Evolutionary conservation across 176 grass and related monocot genomes (phyloP).

Genomic region (Musa acuminata): DNA sequence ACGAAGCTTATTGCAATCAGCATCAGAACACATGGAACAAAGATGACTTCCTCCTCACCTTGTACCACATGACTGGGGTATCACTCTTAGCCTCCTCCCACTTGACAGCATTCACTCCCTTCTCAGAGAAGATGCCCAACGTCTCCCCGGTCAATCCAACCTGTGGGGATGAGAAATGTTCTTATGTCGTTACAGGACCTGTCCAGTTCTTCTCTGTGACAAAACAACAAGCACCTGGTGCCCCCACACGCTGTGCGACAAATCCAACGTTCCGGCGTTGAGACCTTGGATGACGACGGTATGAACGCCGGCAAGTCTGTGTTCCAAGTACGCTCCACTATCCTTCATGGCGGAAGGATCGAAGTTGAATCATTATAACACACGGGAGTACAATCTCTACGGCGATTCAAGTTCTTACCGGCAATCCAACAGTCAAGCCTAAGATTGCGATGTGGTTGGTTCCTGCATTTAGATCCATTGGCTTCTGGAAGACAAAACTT

Average conservation of each 20-base stretch:
- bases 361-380: not conserved
- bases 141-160: constrained; percentile 54
- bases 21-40: too few relatives aligned
- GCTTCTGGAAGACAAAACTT: constrained; percentile 54
- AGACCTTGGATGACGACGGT: constrained; percentile 59
- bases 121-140: constrained; percentile 46
- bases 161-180: constrained; percentile 6
- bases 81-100: constrained; percentile 30
- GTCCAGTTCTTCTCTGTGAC: not conserved
- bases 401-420: constrained; percentile 10
- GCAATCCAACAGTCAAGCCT: constrained; percentile 37
- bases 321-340: constrained; percentile 56
- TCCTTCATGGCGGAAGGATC: constrained; percentile 31
- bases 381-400: too few relatives aligned
- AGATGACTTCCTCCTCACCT: constrained; percentile 30
- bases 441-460: constrained; percentile 58
- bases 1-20: not conserved
- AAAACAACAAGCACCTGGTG: constrained; percentile 41
- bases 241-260: constrained; percentile 57
- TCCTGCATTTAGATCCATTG: constrained; percentile 43
- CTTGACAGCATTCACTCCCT: constrained; percentile 26
- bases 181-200: too few relatives aligned
- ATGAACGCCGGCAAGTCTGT: constrained; percentile 37
- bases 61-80: constrained; percentile 60
- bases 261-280: constrained; percentile 83